phyloP scores from a whole-genome alignment of 2,329 filamentous ascomycete genomes.

The Aspergillus texensis region DNA sequence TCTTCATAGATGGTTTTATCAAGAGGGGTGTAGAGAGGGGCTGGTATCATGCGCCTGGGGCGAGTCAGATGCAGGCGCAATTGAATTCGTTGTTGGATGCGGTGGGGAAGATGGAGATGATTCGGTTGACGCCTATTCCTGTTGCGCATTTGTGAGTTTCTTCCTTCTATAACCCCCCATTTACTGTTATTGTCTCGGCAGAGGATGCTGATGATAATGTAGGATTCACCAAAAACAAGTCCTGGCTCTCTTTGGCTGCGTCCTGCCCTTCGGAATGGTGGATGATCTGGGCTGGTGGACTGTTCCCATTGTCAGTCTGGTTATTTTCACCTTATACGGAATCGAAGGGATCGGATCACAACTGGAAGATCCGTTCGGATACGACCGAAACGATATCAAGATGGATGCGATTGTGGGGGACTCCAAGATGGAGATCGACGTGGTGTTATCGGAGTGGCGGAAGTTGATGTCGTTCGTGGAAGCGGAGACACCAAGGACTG shows the following conservation, averaged over 20 bases:
- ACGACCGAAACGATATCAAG: constrained; percentile 68
- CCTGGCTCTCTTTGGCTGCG: constrained; percentile 61
- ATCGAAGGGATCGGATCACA: constrained; percentile 66
- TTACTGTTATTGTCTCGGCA: background rate
- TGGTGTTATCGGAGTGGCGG: constrained; percentile 62
- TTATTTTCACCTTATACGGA: constrained; percentile 66
- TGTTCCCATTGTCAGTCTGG: constrained; percentile 60
- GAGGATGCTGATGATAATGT: background rate
- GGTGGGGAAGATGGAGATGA: constrained; percentile 67
- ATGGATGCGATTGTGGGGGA: constrained; percentile 68
- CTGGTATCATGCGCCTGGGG: constrained; percentile 64
- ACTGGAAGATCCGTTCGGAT: constrained; percentile 68
- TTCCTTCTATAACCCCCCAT: background rate
- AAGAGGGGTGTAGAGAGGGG: constrained; percentile 57
- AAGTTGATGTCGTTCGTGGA: constrained; percentile 26
- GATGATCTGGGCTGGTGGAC: constrained; percentile 66
- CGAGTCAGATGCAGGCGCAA: constrained; percentile 60
- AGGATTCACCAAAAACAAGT: constrained; percentile 68
- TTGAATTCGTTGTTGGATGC: constrained; percentile 60
- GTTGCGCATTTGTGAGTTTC: constrained; percentile 58
- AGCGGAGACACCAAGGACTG: background rate
- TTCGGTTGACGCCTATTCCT: constrained; percentile 65
- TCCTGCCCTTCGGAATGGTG: constrained; percentile 66
- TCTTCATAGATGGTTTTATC: constrained; percentile 64
- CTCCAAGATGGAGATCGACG: constrained; percentile 59